A percentile compares a stretch with the other conserved stretches of the same genome.
phyloP scores from a whole-genome alignment of 805 yeast species.

The Pichia pseudocactophila region DNA sequence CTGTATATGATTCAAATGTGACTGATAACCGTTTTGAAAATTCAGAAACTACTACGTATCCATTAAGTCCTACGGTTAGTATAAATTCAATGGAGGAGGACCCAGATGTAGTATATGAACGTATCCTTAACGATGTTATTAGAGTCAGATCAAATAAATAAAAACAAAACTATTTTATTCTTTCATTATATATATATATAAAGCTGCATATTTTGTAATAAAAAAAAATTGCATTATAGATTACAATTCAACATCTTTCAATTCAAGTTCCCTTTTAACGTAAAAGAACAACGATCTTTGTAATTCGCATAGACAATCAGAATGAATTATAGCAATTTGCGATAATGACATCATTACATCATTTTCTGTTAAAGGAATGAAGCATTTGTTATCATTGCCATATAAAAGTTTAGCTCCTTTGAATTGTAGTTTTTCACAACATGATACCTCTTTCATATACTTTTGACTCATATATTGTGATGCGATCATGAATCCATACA shows the following conservation, averaged over 20 bases:
- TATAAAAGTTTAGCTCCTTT: slow-evolving; percentile 7
- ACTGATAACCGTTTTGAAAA: not conserved
- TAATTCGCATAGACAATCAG: slow-evolving; percentile 1
- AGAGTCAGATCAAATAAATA: slow-evolving; percentile 47
- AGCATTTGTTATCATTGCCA: not conserved
- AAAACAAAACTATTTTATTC: not conserved
- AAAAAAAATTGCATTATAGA: not conserved
- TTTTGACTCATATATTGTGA: slow-evolving; percentile 25
- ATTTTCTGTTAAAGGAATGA: slow-evolving; percentile 2
- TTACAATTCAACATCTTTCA: not conserved
- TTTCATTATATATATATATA: not conserved
- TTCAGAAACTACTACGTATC: not conserved
- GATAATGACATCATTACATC: slow-evolving; percentile 3
- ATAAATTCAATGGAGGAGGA: slow-evolving; percentile 24
- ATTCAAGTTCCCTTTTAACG: slow-evolving; percentile 11
- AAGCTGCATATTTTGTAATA: not conserved
- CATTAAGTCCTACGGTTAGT: slow-evolving; percentile 15
- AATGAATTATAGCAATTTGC: not conserved
- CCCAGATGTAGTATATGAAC: slow-evolving; percentile 65
- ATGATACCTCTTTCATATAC: not conserved
- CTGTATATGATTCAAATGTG: not conserved
- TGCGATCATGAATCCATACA: slow-evolving; percentile 51
- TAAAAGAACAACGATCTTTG: slow-evolving; percentile 11
- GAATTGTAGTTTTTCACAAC: not conserved
- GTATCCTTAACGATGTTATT: slow-evolving; percentile 57